Percentiles rank a stretch among this genome's conserved stretches.
phyloP scores from a whole-genome alignment of 768 basidiomycete genomes.

The Exidia glandulosa region DNA sequence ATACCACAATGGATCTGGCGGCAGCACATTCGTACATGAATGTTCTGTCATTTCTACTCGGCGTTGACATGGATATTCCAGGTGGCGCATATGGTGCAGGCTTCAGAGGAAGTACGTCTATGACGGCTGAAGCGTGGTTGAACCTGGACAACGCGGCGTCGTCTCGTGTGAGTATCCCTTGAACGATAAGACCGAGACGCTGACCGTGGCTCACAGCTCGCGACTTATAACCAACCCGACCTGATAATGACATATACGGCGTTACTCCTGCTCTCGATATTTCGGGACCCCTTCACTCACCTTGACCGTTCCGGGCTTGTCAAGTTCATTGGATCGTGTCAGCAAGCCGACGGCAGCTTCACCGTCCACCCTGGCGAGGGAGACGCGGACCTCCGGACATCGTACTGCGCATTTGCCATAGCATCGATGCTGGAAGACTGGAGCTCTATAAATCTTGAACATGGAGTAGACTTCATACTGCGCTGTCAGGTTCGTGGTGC shows the following conservation, averaged over 20 bases:
- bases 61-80: constrained; percentile 15
- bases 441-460: constrained; percentile 54
- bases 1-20: constrained; percentile 88
- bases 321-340: constrained; percentile 57
- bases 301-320: constrained; percentile 63
- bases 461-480: constrained; percentile 52
- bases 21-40: constrained; percentile 55
- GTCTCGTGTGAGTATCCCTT: constrained; percentile 9
- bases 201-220: constrained; percentile 6
- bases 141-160: constrained; percentile 10
- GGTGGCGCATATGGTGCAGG: constrained; percentile 52
- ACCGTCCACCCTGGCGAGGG: constrained; percentile 3
- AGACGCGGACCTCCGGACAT: constrained; percentile 72
- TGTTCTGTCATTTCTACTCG: not conserved
- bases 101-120: constrained; percentile 43
- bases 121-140: constrained; percentile 30
- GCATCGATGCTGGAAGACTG: constrained; percentile 71
- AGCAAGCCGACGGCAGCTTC: constrained; percentile 60
- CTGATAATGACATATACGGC: constrained; percentile 93
- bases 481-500: constrained; percentile 52
- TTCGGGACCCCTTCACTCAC: constrained; percentile 71
- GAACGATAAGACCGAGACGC: not conserved
- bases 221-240: constrained; percentile 59
- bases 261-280: constrained; percentile 66
- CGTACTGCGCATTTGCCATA: constrained; percentile 82